These are phyloP conservation scores for Coniella lustricola DNA, from an alignment of 2,329 filamentous ascomycete species.

Conservation along the genomic window DNA sequence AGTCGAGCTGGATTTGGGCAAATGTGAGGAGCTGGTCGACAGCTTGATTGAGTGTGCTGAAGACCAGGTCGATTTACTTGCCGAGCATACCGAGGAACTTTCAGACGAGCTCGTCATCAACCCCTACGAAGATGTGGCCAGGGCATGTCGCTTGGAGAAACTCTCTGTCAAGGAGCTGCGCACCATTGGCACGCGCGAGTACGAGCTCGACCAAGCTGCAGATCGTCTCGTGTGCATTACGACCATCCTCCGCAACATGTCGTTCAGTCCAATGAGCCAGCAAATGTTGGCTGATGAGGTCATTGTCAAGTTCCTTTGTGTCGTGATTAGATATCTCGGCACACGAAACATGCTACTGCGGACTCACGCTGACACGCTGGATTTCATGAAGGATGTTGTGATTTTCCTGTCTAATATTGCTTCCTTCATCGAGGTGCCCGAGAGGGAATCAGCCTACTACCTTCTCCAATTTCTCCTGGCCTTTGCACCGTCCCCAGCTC, in stretches of 20 bases:
- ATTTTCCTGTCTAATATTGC: slow-evolving; percentile 86
- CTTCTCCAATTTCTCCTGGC: slow-evolving; percentile 83
- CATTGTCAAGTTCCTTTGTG: slow-evolving; percentile 77
- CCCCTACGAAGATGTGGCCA: slow-evolving; percentile 80
- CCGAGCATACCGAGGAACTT: slow-evolving; percentile 75
- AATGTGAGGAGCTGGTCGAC: slow-evolving; percentile 84
- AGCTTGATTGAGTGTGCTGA: slow-evolving; percentile 85
- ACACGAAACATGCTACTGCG: slow-evolving; percentile 82
- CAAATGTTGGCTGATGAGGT: slow-evolving; percentile 60
- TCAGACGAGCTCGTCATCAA: slow-evolving; percentile 78
- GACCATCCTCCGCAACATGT: slow-evolving; percentile 86
- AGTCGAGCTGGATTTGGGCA: slow-evolving; percentile 53
- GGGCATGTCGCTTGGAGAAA: slow-evolving; percentile 69
- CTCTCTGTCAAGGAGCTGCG: slow-evolving; percentile 65
- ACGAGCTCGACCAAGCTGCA: slow-evolving; percentile 78
- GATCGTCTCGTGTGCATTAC: slow-evolving; percentile 86
- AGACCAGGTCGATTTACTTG: slow-evolving; percentile 77
- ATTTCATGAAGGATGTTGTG: slow-evolving; percentile 95
- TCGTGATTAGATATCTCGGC: slow-evolving; percentile 77
- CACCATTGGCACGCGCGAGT: slow-evolving; percentile 66
- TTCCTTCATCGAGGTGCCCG: slow-evolving; percentile 70
- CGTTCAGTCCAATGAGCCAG: slow-evolving; percentile 74
- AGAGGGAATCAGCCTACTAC: slow-evolving; percentile 79
- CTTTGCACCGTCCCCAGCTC: slow-evolving; percentile 75
- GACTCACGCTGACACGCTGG: slow-evolving; percentile 75